phyloP scores from a whole-genome alignment of 2,329 filamentous ascomycete genomes.

The Venturia pyrina region DNA sequence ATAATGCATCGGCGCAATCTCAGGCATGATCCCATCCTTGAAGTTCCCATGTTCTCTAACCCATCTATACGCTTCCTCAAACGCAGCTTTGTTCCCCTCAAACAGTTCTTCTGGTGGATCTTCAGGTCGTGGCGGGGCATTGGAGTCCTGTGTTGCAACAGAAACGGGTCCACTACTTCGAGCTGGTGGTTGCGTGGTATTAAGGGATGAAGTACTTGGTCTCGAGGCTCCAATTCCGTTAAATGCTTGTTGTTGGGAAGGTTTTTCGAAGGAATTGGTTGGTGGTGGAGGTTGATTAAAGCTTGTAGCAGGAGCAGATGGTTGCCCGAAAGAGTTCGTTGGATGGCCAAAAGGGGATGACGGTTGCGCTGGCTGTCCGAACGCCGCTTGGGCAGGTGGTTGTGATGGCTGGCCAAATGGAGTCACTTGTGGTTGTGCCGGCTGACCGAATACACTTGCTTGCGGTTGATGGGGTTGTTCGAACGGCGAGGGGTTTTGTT shows the following conservation, averaged over 20 bases:
- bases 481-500: constrained; percentile 9
- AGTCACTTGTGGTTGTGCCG: constrained; percentile 15
- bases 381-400: constrained; percentile 17
- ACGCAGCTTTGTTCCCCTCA: constrained; percentile 1
- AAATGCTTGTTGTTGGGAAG: not conserved
- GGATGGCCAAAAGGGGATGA: constrained; percentile 2
- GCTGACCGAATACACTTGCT: constrained; percentile 19
- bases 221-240: not conserved
- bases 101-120: constrained; percentile 12
- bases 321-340: constrained; percentile 15
- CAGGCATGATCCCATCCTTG: constrained; percentile 11
- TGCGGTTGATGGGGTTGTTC: constrained; percentile 9
- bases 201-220: not conserved
- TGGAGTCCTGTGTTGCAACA: not conserved
- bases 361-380: not conserved
- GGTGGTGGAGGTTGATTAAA: constrained; percentile 11
- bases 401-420: constrained; percentile 11
- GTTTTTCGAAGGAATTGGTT: not conserved
- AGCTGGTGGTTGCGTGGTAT: not conserved
- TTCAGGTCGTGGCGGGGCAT: not conserved
- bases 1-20: constrained; percentile 4
- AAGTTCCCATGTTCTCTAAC: not conserved
- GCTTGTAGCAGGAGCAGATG: constrained; percentile 12
- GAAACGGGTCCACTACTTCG: not conserved
- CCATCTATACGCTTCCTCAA: constrained; percentile 3